Conservation (phyloP, 495 filamentous ascomycete genomes). For the Oidiodendron maius region DNA sequence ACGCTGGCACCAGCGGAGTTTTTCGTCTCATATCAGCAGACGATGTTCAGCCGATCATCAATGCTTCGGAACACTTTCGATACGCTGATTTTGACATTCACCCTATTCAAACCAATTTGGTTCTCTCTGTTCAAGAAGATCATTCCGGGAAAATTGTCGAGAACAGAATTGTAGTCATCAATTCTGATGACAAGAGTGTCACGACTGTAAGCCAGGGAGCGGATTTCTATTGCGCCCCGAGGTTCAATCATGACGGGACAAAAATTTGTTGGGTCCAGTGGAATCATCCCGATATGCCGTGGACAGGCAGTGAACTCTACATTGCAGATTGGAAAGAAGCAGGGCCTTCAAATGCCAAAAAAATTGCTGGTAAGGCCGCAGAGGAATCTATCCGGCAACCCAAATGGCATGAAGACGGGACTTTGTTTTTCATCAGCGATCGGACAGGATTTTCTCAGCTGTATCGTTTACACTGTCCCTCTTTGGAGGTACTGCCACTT, state of each 20-base stretch:
- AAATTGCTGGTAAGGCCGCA: slow-evolving; percentile 1
- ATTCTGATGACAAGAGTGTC: not conserved
- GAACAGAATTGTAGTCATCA: slow-evolving; percentile 3
- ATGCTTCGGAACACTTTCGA: not conserved
- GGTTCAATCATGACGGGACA: slow-evolving; percentile 4
- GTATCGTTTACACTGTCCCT: not conserved
- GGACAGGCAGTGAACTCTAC: slow-evolving; percentile 1
- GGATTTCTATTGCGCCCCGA: slow-evolving; percentile 1
- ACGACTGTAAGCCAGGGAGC: not conserved
- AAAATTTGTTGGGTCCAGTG: slow-evolving; percentile 7
- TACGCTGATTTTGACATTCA: slow-evolving; percentile 6
- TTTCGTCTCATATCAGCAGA: not conserved
- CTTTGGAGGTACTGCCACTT: not conserved
- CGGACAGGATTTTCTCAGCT: slow-evolving; percentile 1
- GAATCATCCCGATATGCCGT: slow-evolving; percentile 5
- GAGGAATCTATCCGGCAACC: not conserved
- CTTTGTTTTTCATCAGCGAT: slow-evolving; percentile 7
- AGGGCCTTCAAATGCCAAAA: not conserved
- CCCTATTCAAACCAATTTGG: not conserved
- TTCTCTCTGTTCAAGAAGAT: slow-evolving; percentile 3
- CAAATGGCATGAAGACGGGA: slow-evolving; percentile 1
- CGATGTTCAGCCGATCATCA: not conserved
- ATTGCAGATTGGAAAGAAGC: slow-evolving; percentile 1
- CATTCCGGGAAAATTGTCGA: not conserved
- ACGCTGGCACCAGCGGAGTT: not conserved